Evolutionary conservation across 805 yeast genomes (phyloP).

Genomic region (Teunomyces pallodes): DNA sequence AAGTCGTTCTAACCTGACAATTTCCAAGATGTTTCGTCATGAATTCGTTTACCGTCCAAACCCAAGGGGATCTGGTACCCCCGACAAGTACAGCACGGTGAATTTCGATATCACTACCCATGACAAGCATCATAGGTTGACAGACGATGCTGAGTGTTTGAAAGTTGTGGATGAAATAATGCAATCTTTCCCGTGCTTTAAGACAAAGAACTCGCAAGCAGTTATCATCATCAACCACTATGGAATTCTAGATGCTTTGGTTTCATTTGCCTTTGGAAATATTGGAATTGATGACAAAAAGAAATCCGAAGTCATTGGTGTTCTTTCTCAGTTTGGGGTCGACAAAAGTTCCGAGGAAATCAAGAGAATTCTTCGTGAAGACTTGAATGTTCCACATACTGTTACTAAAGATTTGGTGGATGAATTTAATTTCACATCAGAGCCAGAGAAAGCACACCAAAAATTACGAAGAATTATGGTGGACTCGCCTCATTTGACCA

Average conservation of each 20-base stretch:
- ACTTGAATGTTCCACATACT: conserved; percentile 75
- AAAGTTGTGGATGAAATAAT: conserved; percentile 78
- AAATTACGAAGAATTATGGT: conserved; percentile 69
- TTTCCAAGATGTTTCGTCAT: conserved; percentile 66
- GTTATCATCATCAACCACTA: conserved; percentile 73
- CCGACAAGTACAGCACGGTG: conserved; percentile 73
- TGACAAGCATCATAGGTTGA: conserved; percentile 42
- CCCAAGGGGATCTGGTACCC: conserved; percentile 58
- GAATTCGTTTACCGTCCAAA: conserved; percentile 79
- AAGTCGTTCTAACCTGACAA: conserved; percentile 54
- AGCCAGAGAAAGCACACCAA: conserved; percentile 60
- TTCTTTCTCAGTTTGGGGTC: conserved; percentile 74
- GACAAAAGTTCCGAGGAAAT: conserved; percentile 64
- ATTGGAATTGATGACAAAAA: conserved; percentile 65
- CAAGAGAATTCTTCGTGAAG: conserved; percentile 39
- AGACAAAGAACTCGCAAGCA: conserved; percentile 45
- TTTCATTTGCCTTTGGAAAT: conserved; percentile 70
- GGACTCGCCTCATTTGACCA: conserved; percentile 62
- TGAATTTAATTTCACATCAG: conserved; percentile 69
- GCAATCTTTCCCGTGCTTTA: conserved; percentile 63
- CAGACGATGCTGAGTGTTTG: conserved; percentile 85
- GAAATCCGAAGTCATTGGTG: conserved; percentile 60
- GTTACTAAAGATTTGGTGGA: conserved; percentile 75
- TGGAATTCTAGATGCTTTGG: conserved; percentile 68
- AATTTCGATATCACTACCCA: conserved; percentile 78